Conservation (phyloP, 2,329 filamentous ascomycete species). For the Gremmenia infestans region DNA sequence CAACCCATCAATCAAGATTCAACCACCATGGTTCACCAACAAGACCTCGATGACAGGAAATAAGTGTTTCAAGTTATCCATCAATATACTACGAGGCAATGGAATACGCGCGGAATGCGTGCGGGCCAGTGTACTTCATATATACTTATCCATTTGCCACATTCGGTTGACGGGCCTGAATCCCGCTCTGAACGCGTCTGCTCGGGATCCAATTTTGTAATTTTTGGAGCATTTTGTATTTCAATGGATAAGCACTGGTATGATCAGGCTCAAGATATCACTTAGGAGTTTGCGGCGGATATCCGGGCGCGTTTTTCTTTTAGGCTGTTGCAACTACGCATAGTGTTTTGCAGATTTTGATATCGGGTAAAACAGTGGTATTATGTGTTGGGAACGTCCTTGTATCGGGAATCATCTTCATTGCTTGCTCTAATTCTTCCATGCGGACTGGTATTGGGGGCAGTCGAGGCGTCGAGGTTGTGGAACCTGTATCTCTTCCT, state of each 20-base stretch:
- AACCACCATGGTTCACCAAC: no score
- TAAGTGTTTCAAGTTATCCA: no score
- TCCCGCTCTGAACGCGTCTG: constrained; percentile 3
- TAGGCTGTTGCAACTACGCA: not conserved
- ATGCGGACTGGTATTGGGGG: not conserved
- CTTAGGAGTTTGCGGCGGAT: no score
- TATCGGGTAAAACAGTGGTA: not conserved
- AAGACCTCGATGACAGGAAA: no score
- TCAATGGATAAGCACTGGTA: no score
- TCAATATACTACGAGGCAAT: no score
- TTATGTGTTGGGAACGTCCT: not conserved
- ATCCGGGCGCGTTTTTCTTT: not conserved
- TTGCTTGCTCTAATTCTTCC: not conserved
- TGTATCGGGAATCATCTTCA: not conserved
- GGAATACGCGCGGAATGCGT: not conserved
- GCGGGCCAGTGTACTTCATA: not conserved
- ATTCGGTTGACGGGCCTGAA: constrained; percentile 11
- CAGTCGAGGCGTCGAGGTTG: no score
- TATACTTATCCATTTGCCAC: not conserved
- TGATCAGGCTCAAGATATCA: no score
- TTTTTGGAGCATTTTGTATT: not conserved
- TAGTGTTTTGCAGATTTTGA: not conserved
- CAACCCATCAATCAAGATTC: no score
- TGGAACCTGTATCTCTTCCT: no score
- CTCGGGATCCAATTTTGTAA: not conserved